Conservation (phyloP, 306 rosid genomes). For the Biancaea sappan region DNA sequence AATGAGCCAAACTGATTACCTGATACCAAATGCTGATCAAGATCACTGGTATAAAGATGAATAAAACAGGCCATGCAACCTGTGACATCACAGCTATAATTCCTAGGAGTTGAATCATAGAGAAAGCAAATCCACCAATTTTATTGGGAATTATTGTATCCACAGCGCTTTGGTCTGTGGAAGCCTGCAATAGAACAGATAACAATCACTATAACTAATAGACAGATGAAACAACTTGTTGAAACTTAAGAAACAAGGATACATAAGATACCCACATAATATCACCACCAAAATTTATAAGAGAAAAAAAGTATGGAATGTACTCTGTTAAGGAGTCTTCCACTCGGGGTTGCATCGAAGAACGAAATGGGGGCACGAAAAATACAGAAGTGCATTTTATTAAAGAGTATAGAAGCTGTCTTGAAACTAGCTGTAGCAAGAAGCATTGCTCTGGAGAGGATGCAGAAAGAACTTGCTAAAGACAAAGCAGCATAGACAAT, state of each 20-base stretch:
- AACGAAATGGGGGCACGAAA: slow-evolving; percentile 68
- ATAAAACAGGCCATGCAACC: slow-evolving; percentile 65
- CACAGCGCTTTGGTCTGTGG: slow-evolving; percentile 58
- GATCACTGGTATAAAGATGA: slow-evolving; percentile 56
- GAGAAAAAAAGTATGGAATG: too few species aligned
- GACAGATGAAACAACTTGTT: not conserved
- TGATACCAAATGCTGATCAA: slow-evolving; percentile 56
- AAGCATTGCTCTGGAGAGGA: slow-evolving; percentile 43
- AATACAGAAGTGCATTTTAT: slow-evolving; percentile 55
- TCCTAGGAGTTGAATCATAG: slow-evolving; percentile 52
- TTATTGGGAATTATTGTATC: slow-evolving; percentile 40
- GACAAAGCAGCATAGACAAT: slow-evolving; percentile 48
- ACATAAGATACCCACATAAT: not conserved
- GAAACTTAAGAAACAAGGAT: too few species aligned
- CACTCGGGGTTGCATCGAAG: slow-evolving; percentile 61
- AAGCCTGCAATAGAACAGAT: slow-evolving; percentile 40
- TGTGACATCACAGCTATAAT: slow-evolving; percentile 64
- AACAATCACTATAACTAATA: not conserved
- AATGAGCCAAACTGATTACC: slow-evolving; percentile 31
- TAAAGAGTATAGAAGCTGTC: slow-evolving; percentile 52
- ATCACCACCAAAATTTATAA: not conserved
- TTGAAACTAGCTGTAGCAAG: slow-evolving; percentile 45
- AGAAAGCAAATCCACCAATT: slow-evolving; percentile 40
- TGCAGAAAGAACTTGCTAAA: slow-evolving; percentile 45
- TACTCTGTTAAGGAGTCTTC: slow-evolving; percentile 60